A percentile compares a stretch with the other conserved stretches of the same genome.
phyloP scores from a whole-genome alignment of 306 rosid species.

The Cucurbita pepo region DNA sequence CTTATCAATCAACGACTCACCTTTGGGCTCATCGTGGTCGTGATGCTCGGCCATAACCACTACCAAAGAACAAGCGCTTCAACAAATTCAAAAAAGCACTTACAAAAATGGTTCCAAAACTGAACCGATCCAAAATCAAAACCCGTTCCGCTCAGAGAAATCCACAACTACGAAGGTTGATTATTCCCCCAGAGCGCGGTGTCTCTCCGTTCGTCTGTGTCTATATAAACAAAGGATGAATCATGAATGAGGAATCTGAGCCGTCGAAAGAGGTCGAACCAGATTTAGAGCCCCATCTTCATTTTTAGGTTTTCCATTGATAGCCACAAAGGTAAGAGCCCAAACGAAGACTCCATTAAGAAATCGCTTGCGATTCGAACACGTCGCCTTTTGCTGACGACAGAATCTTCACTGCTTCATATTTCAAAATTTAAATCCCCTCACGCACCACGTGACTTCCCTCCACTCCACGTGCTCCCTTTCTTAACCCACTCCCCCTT shows the following conservation, averaged over 20 bases:
- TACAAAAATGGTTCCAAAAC: no score
- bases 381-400: background rate
- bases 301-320: constrained; percentile 4
- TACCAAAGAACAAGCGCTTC: constrained; percentile 2
- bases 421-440: background rate
- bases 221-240: background rate
- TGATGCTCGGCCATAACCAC: constrained; percentile 43
- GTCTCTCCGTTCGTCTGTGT: background rate
- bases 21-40: constrained; percentile 30
- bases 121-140: background rate
- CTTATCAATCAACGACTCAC: constrained; percentile 49
- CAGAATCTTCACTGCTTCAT: no score
- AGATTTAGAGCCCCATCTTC: background rate
- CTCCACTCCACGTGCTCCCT: background rate
- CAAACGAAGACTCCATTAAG: background rate
- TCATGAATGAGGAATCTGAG: background rate
- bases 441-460: background rate
- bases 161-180: background rate
- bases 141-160: background rate
- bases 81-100: constrained; percentile 1
- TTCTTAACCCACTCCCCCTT: background rate
- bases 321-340: background rate
- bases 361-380: background rate
- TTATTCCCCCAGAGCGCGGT: background rate
- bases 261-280: background rate